Percentiles rank a stretch among this genome's conserved stretches.
Conservation (phyloP, 2,329 filamentous ascomycete species). For the Penicillium sclerotiorum region DNA sequence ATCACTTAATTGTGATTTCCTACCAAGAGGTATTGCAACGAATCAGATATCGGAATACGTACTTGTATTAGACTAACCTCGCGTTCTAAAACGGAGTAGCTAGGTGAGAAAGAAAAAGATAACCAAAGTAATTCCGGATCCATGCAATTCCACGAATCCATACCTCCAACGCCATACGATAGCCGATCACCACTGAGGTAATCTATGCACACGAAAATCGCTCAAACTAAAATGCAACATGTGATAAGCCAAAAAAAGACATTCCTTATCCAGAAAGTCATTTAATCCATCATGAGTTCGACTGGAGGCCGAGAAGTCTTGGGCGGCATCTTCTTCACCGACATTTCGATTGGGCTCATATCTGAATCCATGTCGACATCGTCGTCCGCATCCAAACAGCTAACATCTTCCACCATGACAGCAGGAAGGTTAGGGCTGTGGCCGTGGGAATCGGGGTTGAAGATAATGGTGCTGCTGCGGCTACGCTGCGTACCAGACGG, state of each 20-base stretch:
- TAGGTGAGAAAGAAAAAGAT: not conserved
- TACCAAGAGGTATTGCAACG: no score
- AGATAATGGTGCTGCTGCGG: conserved; percentile 63
- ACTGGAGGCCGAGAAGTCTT: conserved; percentile 60
- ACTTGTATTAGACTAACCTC: not conserved
- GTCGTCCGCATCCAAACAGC: conserved; percentile 45
- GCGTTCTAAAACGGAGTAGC: no score
- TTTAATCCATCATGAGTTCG: conserved; percentile 57
- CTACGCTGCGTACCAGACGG: conserved; percentile 39
- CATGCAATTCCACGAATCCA: conserved; percentile 4
- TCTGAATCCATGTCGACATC: conserved; percentile 41
- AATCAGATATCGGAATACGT: no score
- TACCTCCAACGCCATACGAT: conserved; percentile 21
- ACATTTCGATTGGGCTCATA: conserved; percentile 45
- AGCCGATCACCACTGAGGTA: conserved; percentile 12
- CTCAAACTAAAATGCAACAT: conserved; percentile 23
- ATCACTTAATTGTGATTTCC: no score
- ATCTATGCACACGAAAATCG: conserved; percentile 15
- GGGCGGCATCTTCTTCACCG: conserved; percentile 47
- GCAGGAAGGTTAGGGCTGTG: conserved; percentile 62
- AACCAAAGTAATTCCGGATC: not conserved
- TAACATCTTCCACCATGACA: conserved; percentile 66
- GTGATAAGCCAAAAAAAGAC: conserved; percentile 2
- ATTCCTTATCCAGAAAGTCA: not conserved
- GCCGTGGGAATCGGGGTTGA: conserved; percentile 64